phyloP scores from a whole-genome alignment of 2,329 filamentous ascomycete species.

The Salinomyces thailandicus region DNA sequence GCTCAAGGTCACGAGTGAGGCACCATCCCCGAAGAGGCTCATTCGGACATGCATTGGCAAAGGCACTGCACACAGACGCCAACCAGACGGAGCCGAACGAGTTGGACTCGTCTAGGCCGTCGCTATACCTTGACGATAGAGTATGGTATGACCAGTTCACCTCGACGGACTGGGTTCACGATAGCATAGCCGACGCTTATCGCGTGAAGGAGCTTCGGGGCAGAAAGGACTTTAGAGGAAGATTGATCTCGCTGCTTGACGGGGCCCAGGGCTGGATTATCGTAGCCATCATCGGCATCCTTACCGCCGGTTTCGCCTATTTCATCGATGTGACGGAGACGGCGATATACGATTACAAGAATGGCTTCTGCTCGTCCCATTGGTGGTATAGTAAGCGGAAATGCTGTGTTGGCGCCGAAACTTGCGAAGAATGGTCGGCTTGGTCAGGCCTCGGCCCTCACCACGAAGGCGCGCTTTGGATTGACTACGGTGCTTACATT shows the following conservation, averaged over 20 bases:
- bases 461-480: slow-evolving; percentile 43
- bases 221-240: slow-evolving; percentile 76
- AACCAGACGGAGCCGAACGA: slow-evolving; percentile 22
- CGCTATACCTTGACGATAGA: slow-evolving; percentile 66
- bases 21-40: slow-evolving; percentile 42
- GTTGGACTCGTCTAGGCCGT: slow-evolving; percentile 54
- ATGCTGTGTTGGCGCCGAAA: slow-evolving; percentile 48
- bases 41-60: slow-evolving; percentile 25
- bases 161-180: slow-evolving; percentile 95
- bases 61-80: slow-evolving; percentile 14
- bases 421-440: slow-evolving; percentile 50
- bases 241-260: slow-evolving; percentile 65
- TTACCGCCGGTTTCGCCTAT: slow-evolving; percentile 80
- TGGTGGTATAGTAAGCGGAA: slow-evolving; percentile 66
- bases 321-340: slow-evolving; percentile 79
- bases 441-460: slow-evolving; percentile 53
- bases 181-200: slow-evolving; percentile 88
- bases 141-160: slow-evolving; percentile 99
- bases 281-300: slow-evolving; percentile 76
- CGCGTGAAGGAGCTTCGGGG: slow-evolving; percentile 73
- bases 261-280: slow-evolving; percentile 89
- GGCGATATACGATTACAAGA: slow-evolving; percentile 79
- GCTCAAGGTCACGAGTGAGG: slow-evolving; percentile 4
- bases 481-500: slow-evolving; percentile 71
- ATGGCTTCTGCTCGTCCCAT: slow-evolving; percentile 62